Base-by-base conservation (phyloP, 1,284 basidiomycete genomes). In the Schizophyllum commune region DNA sequence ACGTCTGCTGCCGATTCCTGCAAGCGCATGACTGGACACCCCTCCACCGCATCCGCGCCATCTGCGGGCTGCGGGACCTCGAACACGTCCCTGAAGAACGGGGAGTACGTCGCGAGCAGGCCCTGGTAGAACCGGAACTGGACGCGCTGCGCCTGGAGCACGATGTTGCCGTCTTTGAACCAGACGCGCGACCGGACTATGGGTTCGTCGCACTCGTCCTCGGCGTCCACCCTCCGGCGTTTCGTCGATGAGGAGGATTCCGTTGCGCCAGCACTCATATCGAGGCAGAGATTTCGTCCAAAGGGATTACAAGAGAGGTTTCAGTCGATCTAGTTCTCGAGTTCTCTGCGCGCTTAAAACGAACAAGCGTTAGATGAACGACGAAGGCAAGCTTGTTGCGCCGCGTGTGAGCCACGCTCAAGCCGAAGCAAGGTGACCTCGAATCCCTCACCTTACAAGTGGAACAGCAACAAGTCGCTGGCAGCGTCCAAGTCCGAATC, bases 121-220 rank as follows among this genome's bases (percentile, higher is more conserved):
- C 61, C 60, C n/a, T 62, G 15, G 39, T 65, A 65, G 21, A 68
- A 61, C 2, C 64, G 62, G 61, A 67, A 69, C 22, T 64, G 63
- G 11, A 55, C 60, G 21, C 60, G 60, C 13, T 63, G 60, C 2
- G 64, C 56, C 32, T 57, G 56, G 21, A 57, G 19, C 13, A 57
- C 56, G 32, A 57, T 32, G 27, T 32, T 57, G 2, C 56, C 56
- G 15, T 57, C 56, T 32, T 57, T 32, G 32, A 32, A 57, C 61
- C 61, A 62, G 15, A 62, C 32, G n/a, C 4, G 22, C 21, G 56
- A 57, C 4, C 56, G 56, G n/a, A 22, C 21, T 55, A 57, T 57
- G 20, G 53, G 11, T 5, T 20, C 19, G 20, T 20, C 19, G 53
- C 2, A 15, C 56, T 15, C 13, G 4, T 8, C 17, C 39, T 47